Base-by-base conservation (phyloP, 352 stramenopile species). In the Pythium plurisporium region DNA sequence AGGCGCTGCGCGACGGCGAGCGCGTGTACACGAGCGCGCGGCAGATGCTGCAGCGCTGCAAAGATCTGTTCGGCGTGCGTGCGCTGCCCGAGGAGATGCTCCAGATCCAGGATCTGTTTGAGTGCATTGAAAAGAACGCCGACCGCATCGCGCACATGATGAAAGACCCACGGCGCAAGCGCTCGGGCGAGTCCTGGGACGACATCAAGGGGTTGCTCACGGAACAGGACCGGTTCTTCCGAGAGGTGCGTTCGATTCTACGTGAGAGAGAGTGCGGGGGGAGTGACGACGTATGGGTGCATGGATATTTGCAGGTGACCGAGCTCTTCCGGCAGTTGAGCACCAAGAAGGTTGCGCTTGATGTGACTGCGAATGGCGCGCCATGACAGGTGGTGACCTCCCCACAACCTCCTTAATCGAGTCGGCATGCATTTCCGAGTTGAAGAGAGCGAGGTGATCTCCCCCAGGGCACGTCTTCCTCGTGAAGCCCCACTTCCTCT, bases 61-160 rank as follows among this genome's bases (percentile, higher is more conserved):
- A 55, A 47, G 50, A 49, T 6, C 48, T 59, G 47, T 30, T 42
- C n/a, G 47, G 52, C 19, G 51, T 20, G 8, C 20, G 25, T 6
- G 29, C 30, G 5, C 54, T 84, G 3, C 74, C 79, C 2, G 62
- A 74, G 9, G 82, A 89, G 54, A 34, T 92, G 40, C 31, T 73
- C 40, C 59, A 70, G 30, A 69, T 79, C 40, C 82, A 92, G 62
- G 76, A 89, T 11, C 44, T 89, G 37, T 52, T 92, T 31, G 77
- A 90, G 52, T 79, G 67, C 44, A 55, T 87, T 29, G 74, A 89
- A 62, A 74, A 76, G 45, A 92, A 92, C 61, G 79, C 75, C 41
- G 60, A 89, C 52, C 82, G 82, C 46, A 87, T 89, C 47, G 78
- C 82, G 36, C 56, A 64, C 42, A 70, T 77, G 46, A 51, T 91